A percentile compares a stretch with the other conserved stretches of the same genome.
Conservation (phyloP, 345 rosid species). For the Psidium friedrichsthalianum region DNA sequence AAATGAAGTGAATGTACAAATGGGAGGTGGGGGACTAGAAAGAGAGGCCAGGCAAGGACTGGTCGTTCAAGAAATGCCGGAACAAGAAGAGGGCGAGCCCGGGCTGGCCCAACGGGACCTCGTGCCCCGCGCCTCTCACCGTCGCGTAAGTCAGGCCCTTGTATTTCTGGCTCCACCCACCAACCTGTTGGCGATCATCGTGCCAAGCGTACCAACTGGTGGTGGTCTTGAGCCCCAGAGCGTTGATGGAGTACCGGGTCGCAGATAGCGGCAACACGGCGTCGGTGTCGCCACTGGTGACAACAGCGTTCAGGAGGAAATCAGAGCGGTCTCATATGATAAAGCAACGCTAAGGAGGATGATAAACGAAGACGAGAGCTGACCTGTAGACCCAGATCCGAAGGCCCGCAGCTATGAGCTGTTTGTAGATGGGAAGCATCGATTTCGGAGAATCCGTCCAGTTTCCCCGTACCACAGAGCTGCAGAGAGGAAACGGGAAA, state of each 20-base stretch:
- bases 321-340: not conserved
- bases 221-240: constrained; percentile 23
- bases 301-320: not conserved
- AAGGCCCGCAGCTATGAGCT: constrained; percentile 51
- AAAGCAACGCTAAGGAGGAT: not conserved
- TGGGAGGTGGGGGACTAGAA: not conserved
- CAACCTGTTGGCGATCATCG: constrained; percentile 29
- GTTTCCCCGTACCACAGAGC: constrained; percentile 26
- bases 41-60: constrained; percentile 16
- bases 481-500: not conserved
- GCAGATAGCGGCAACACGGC: constrained; percentile 51
- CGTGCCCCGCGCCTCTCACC: constrained; percentile 62
- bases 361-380: too few relatives aligned
- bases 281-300: constrained; percentile 50
- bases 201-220: constrained; percentile 52
- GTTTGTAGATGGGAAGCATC: constrained; percentile 57
- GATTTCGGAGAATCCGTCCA: constrained; percentile 84
- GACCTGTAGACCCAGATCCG: constrained; percentile 87
- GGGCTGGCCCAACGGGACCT: constrained; percentile 47
- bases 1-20: not conserved
- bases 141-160: constrained; percentile 41
- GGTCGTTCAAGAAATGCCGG: constrained; percentile 25
- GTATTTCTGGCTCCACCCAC: constrained; percentile 53
- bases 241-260: constrained; percentile 38
- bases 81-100: constrained; percentile 29